Evolutionary conservation across 495 filamentous ascomycete genomes (phyloP), one percentile per base, ranked within the genome.

Genomic region (Evansstolkia leycettana): DNA sequence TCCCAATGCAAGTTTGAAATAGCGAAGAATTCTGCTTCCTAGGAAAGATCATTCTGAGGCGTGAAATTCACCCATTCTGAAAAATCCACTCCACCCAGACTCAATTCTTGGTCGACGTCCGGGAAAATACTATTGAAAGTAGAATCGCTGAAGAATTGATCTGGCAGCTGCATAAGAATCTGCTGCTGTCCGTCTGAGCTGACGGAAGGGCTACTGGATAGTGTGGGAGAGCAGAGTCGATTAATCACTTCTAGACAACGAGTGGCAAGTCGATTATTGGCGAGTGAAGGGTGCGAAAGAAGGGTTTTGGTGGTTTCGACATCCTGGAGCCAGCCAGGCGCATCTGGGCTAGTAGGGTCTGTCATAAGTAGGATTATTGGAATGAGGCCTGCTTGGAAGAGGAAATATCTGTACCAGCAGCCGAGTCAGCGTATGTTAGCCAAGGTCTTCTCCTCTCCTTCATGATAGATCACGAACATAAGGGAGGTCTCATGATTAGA

Each of bases 381-480:
- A 20, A 72, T 70, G 0, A 72, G 39, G 9, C 53, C 64, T 12
- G 68, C 67, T 51, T 72, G 68, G 51, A 72, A 72, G 13, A 72
- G 60, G 44, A 71, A 72, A 40, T 72, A 69, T 6, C 60, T 64
- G 33, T 30, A 24, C 4, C 12, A 18, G 15, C 2, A 25, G 29
- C 15, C 23, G 54, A n/a, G n/a, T n/a, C n/a, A n/a, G n/a, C n/a
- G n/a, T n/a, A n/a, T n/a, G n/a, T n/a, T n/a, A n/a, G n/a, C n/a
- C n/a, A n/a, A n/a, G n/a, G n/a, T n/a, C n/a, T n/a, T n/a, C n/a
- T n/a, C n/a, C n/a, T n/a, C n/a, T n/a, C n/a, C n/a, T n/a, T n/a
- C n/a, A n/a, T n/a, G n/a, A n/a, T n/a, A n/a, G n/a, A n/a, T n/a
- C n/a, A n/a, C n/a, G n/a, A n/a, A n/a, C n/a, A n/a, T n/a, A n/a